These are phyloP conservation scores for Chlorella sp. DNA, from an alignment of 139 green algal genomes.

Conservation along the genomic window DNA sequence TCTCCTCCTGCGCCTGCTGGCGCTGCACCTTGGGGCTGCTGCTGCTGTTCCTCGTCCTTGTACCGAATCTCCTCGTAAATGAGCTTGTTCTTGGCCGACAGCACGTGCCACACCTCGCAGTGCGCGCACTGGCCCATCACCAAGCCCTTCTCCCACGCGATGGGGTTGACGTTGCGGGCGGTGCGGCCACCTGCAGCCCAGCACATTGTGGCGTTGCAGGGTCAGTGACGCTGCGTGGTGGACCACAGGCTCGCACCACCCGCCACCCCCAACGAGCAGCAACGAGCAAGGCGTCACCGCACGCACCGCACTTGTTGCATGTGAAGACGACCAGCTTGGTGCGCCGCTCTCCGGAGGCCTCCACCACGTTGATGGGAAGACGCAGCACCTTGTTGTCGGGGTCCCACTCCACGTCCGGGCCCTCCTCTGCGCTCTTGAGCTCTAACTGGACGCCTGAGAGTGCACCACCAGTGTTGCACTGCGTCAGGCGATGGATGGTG, in stretches of 20 bases:
- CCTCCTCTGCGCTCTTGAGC: constrained; percentile 15
- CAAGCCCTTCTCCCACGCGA: constrained; percentile 53
- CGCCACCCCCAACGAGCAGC: too few species aligned
- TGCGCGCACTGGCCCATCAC: constrained; percentile 49
- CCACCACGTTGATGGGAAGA: constrained; percentile 28
- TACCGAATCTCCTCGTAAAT: constrained; percentile 45
- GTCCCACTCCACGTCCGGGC: constrained; percentile 31
- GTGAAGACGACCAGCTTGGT: constrained; percentile 53
- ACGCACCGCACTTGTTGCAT: constrained; percentile 55
- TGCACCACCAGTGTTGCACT: too few species aligned
- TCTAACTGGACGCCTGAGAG: constrained; percentile 28
- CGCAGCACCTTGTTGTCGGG: constrained; percentile 34
- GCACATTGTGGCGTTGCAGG: too few species aligned
- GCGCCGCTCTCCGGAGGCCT: constrained; percentile 9
- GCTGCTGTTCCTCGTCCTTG: constrained; percentile 6
- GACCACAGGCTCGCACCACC: too few species aligned
- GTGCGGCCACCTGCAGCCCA: constrained; percentile 46
- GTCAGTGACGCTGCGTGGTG: too few species aligned
- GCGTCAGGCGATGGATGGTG: background rate
- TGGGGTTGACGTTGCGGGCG: constrained; percentile 46
- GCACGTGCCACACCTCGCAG: constrained; percentile 51
- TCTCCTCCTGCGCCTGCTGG: too few species aligned
- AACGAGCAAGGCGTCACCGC: too few species aligned
- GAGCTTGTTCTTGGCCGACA: constrained; percentile 29
- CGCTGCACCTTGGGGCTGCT: too few species aligned